Conservation (phyloP, 768 basidiomycete species). For the Suillus americanus region DNA sequence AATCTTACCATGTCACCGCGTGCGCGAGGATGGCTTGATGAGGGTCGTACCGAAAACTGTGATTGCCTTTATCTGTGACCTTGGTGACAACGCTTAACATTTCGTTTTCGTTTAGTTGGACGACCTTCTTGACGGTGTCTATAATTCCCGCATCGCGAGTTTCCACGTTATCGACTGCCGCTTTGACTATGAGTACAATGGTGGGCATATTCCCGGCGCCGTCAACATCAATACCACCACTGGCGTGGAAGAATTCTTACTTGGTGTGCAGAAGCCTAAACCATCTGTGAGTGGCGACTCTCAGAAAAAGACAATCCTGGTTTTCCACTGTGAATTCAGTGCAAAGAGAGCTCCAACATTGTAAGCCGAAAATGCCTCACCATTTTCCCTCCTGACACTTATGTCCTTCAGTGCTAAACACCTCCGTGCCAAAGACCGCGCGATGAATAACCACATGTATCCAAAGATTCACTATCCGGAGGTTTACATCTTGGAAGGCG, state of each 20-base stretch:
- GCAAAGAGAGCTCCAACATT: conserved; percentile 94
- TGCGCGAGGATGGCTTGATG: conserved; percentile 94
- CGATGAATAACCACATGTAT: conserved; percentile 84
- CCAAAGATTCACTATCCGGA: conserved; percentile 95
- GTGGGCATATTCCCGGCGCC: conserved; percentile 91
- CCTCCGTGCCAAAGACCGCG: conserved; percentile 86
- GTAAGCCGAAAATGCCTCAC: conserved; percentile 44
- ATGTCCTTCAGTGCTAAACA: conserved; percentile 75
- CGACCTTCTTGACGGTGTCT: conserved; percentile 73
- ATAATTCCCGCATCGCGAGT: conserved; percentile 57
- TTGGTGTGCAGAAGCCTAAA: conserved; percentile 59
- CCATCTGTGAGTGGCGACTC: conserved; percentile 75
- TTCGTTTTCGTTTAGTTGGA: conserved; percentile 58
- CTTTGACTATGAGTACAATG: conserved; percentile 94
- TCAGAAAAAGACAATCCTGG: conserved; percentile 75
- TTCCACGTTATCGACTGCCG: conserved; percentile 93
- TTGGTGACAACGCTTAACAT: background rate
- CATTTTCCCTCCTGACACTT: background rate
- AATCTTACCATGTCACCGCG: conserved; percentile 89
- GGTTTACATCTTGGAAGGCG: conserved; percentile 95
- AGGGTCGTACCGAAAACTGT: conserved; percentile 82
- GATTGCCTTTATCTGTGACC: conserved; percentile 27
- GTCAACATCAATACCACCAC: conserved; percentile 85
- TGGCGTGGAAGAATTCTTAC: conserved; percentile 78
- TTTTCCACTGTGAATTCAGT: conserved; percentile 99